Base-by-base conservation (phyloP, 2,329 filamentous ascomycete species). In the Aspergillus jensenii region DNA sequence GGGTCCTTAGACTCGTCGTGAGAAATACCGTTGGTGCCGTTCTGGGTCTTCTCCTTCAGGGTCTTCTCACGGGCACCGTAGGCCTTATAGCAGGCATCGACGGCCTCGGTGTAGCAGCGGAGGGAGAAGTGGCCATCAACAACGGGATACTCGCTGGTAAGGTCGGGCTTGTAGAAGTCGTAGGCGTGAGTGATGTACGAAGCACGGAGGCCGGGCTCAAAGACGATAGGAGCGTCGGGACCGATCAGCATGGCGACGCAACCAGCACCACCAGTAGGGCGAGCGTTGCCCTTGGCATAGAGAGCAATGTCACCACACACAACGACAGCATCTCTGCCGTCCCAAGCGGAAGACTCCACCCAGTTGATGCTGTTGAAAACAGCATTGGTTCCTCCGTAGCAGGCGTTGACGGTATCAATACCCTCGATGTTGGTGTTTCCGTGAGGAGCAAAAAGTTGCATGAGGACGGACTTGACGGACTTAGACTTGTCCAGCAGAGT, bases 81-180 rank as follows among this genome's bases (percentile, higher is more conserved):
- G 62, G 88, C 89, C 72, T 88, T 87, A 82, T 95, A 95, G 77
- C 90, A 88, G 56, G 85, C 84, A 72, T 93, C 90, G 25, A 93
- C 86, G 51, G 90, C 90, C 80, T 90, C 84, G 63, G 83, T 90
- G 79, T 93, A 93, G 84, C 90, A 93, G 76, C 81, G 88, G 74
- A 92, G 76, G 49, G 90, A 93, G 83, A 87, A 92, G 76, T 93
- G 90, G 60, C 90, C 90, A 69, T 93, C 90, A 58, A 93, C 90
- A 71, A 90, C 87, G 63, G 90, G 90, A 80, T 93, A 93, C 79
- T 93, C 90, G 84, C 88, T 91, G 71, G 90, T 90, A 65, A 93
- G 81, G 77, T 93, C 90, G 70, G 90, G 90, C 87, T 93, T 93
- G 86, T 91, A 93, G 76, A 93, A 93, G 77, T 93, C 90, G 77